Percentiles rank a stretch among this genome's conserved stretches.
Evolutionary conservation across 495 filamentous ascomycete genomes (phyloP).

Genomic region (Baudoinia panamericana): DNA sequence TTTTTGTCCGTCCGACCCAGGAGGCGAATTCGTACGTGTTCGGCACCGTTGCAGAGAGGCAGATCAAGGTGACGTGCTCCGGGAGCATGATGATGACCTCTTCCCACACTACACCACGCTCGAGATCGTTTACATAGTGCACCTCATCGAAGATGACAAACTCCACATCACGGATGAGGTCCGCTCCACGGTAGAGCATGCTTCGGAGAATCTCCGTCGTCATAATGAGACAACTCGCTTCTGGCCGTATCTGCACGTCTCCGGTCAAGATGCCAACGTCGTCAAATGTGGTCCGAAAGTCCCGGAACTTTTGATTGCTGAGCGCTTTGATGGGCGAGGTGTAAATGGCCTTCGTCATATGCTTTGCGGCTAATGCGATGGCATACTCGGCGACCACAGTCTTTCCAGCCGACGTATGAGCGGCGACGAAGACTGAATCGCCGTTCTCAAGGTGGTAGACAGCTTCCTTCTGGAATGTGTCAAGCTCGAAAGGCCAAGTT

Average conservation of each 20-base stretch:
- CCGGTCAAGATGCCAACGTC: constrained; percentile 96
- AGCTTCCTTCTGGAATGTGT: constrained; percentile 96
- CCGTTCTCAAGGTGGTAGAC: constrained; percentile 94
- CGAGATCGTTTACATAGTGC: constrained; percentile 96
- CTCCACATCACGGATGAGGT: constrained; percentile 92
- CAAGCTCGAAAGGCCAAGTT: constrained; percentile 92
- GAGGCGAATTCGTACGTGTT: constrained; percentile 97
- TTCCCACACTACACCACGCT: constrained; percentile 97
- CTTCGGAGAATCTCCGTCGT: constrained; percentile 95
- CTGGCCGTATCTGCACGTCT: constrained; percentile 95
- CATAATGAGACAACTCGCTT: constrained; percentile 98
- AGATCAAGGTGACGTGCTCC: constrained; percentile 86
- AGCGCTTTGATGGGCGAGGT: constrained; percentile 97
- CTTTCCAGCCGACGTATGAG: constrained; percentile 95
- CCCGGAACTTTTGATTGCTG: constrained; percentile 96
- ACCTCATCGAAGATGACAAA: constrained; percentile 99
- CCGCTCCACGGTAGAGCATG: constrained; percentile 95
- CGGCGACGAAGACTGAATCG: constrained; percentile 97
- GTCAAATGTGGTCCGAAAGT: constrained; percentile 78
- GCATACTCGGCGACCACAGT: constrained; percentile 97
- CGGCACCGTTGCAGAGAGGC: constrained; percentile 90
- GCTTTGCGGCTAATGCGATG: constrained; percentile 85
- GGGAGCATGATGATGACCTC: constrained; percentile 99
- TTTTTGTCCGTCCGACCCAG: constrained; percentile 96
- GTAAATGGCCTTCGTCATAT: constrained; percentile 99